These are phyloP conservation scores for Oryza glumipatula DNA, from an alignment of 176 grass and related monocot species.

Conservation along the genomic window DNA sequence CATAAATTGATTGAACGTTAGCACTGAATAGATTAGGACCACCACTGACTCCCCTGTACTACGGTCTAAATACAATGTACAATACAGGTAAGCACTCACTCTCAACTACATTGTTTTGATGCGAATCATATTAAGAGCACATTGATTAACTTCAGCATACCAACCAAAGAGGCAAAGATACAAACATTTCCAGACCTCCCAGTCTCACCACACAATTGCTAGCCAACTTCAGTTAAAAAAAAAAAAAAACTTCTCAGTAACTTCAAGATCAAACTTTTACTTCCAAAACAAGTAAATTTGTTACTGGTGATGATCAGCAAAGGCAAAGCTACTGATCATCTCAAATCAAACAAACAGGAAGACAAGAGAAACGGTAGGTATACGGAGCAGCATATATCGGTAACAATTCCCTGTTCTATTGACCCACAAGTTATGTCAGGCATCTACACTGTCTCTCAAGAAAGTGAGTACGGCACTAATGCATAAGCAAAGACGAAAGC, in stretches of 20 bases:
- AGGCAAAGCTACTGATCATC: slow-evolving; percentile 18
- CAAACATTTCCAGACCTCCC: slow-evolving; percentile 13
- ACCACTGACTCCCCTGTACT: neutral
- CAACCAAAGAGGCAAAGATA: slow-evolving; percentile 23
- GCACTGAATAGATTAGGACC: neutral
- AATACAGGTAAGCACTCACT: slow-evolving; percentile 24
- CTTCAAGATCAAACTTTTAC: slow-evolving; percentile 30
- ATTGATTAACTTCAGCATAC: slow-evolving; percentile 26
- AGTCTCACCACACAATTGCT: neutral
- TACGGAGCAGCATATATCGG: neutral
- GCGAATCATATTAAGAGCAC: slow-evolving; percentile 21
- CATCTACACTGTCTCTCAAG: neutral
- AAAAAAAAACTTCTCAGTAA: slow-evolving; percentile 20
- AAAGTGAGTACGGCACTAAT: neutral
- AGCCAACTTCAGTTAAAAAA: neutral
- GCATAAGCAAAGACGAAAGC: slow-evolving; percentile 1
- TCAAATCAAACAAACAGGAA: slow-evolving; percentile 26
- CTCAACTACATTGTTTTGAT: slow-evolving; percentile 16
- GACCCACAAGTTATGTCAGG: neutral
- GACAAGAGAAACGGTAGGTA: slow-evolving; percentile 1
- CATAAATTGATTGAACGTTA: neutral
- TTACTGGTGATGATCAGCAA: slow-evolving; percentile 10
- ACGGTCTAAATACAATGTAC: slow-evolving; percentile 21
- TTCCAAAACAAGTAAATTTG: slow-evolving; percentile 30
- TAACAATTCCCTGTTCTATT: neutral